Evolutionary conservation across 1,284 basidiomycete genomes (phyloP).

Genomic region (Boletus hoseneyae): DNA sequence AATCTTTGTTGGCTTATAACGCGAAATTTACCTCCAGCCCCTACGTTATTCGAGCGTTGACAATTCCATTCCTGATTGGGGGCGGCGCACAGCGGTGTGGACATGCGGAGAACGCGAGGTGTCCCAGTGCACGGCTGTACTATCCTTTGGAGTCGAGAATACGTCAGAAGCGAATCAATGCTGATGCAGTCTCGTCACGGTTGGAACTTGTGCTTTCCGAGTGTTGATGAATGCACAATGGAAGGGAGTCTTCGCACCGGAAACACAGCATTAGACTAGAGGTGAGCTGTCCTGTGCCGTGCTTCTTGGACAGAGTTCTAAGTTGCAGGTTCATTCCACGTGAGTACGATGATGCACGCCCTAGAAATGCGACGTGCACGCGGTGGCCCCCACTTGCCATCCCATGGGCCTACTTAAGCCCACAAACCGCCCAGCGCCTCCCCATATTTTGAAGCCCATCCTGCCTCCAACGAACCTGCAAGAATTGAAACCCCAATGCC

Average conservation of each 20-base stretch:
- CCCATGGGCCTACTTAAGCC: conserved; percentile 27
- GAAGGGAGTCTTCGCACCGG: conserved; percentile 4
- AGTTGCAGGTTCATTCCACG: conserved; percentile 15
- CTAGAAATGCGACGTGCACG: conserved; percentile 30
- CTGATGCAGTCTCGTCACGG: background rate
- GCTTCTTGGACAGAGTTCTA: conserved; percentile 12
- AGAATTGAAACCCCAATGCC: conserved; percentile 19
- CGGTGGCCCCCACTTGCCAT: conserved; percentile 17
- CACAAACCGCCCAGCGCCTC: conserved; percentile 10
- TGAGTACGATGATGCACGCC: conserved; percentile 21
- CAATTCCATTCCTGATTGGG: background rate
- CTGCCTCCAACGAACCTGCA: conserved; percentile 6
- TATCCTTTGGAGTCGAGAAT: conserved; percentile 10
- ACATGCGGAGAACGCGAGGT: conserved; percentile 22
- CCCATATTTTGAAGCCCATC: conserved; percentile 12
- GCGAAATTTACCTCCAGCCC: background rate
- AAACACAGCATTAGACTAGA: conserved; percentile 8
- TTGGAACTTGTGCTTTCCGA: conserved; percentile 13
- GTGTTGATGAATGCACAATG: background rate
- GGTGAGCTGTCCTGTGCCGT: conserved; percentile 1
- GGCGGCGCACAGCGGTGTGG: background rate
- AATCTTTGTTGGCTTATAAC: conserved; percentile 7
- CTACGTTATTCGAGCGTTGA: background rate
- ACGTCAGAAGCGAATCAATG: conserved; percentile 15
- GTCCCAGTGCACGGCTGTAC: conserved; percentile 4